These are phyloP conservation scores for Ceratocystis alfenasii DNA, from an alignment of 2,329 filamentous ascomycete species.

Conservation along the genomic window DNA sequence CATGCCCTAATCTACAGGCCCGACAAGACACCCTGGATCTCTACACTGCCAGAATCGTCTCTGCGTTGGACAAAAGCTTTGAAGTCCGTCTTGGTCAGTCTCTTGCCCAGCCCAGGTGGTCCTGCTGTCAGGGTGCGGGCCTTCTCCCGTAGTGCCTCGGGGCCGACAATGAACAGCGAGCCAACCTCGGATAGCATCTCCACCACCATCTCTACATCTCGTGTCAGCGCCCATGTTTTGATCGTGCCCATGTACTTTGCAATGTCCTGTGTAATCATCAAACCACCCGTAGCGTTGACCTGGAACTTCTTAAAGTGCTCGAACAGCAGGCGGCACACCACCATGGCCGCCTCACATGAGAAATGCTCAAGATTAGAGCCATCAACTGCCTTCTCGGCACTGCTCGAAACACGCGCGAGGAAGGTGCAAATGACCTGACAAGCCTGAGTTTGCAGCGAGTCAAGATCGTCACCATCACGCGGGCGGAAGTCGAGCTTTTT, in stretches of 20 bases:
- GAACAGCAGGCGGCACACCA: constrained; percentile 65
- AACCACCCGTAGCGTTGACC: constrained; percentile 81
- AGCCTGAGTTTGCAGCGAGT: constrained; percentile 73
- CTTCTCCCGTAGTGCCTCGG: constrained; percentile 62
- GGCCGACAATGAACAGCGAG: constrained; percentile 86
- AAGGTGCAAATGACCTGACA: constrained; percentile 75
- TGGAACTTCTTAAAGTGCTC: constrained; percentile 92
- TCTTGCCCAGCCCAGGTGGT: constrained; percentile 37
- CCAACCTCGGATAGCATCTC: constrained; percentile 89
- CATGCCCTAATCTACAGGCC: constrained; percentile 35
- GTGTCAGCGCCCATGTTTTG: constrained; percentile 64
- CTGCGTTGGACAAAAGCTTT: constrained; percentile 73
- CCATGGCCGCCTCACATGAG: constrained; percentile 69
- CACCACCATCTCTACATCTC: constrained; percentile 55
- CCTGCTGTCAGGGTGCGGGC: constrained; percentile 45
- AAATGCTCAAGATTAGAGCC: constrained; percentile 75
- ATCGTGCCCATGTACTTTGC: constrained; percentile 82
- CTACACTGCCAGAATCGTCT: constrained; percentile 70
- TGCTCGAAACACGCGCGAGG: constrained; percentile 52
- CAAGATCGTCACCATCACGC: constrained; percentile 59
- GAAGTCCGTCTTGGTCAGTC: constrained; percentile 56
- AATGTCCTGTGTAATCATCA: constrained; percentile 94
- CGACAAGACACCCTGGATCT: constrained; percentile 71
- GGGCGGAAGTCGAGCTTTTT: constrained; percentile 85
- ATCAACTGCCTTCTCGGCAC: constrained; percentile 58